A percentile compares a stretch with the other conserved stretches of the same genome.
These are phyloP conservation scores for Globisporangium paddicum DNA, from an alignment of 352 stramenopile genomes.

Conservation along the genomic window DNA sequence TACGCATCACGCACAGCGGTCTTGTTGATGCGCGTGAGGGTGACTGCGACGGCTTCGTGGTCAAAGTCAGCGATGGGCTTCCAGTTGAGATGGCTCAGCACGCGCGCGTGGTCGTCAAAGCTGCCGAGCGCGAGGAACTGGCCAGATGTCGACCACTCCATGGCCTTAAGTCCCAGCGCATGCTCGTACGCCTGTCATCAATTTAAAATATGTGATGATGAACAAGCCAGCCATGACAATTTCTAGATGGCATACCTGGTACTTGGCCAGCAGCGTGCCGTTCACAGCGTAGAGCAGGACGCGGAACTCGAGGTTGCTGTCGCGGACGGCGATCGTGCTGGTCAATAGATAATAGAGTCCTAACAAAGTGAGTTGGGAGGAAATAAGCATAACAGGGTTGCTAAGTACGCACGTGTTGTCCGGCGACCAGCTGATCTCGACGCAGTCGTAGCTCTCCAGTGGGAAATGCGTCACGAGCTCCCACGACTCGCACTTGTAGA, in stretches of 20 bases:
- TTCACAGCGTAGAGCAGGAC: conserved; percentile 68
- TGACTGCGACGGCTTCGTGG: conserved; percentile 53
- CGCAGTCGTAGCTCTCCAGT: conserved; percentile 77
- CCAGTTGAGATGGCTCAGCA: conserved; percentile 78
- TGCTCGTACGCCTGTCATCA: conserved; percentile 86
- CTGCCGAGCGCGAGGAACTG: conserved; percentile 77
- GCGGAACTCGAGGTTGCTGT: conserved; percentile 71
- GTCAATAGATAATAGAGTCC: conserved; percentile 3
- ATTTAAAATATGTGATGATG: no score
- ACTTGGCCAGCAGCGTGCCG: conserved; percentile 58
- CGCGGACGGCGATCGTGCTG: conserved; percentile 60
- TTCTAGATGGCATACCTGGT: no score
- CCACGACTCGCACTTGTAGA: conserved; percentile 76
- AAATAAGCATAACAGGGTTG: no score
- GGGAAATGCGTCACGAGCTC: conserved; percentile 66
- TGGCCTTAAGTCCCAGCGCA: conserved; percentile 62
- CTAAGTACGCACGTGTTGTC: conserved; percentile 72
- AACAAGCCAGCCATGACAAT: no score
- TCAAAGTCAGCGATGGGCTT: conserved; percentile 70
- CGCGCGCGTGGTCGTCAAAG: conserved; percentile 71
- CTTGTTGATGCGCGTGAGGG: conserved; percentile 35
- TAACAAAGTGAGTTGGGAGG: no score
- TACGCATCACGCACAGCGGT: conserved; percentile 21
- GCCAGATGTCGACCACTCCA: conserved; percentile 73
- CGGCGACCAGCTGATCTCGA: conserved; percentile 61